phyloP scores from a whole-genome alignment of 371 early-diverging fungal species.

The Nematocida sp. region DNA sequence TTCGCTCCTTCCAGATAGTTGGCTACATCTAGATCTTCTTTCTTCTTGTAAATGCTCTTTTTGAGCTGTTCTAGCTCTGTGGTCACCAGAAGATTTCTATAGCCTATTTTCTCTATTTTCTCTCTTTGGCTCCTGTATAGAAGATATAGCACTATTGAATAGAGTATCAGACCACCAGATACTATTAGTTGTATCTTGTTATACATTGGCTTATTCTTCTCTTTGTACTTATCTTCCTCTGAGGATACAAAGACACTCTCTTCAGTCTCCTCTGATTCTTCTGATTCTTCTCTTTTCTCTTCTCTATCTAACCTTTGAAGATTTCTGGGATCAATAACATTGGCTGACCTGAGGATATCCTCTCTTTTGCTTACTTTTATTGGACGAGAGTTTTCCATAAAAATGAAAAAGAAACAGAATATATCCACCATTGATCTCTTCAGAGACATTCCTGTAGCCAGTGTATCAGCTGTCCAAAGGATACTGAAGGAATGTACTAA shows the following conservation, averaged over 20 bases:
- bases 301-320: too few species aligned
- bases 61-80: conserved; percentile 8
- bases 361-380: conserved; percentile 23
- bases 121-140: not conserved
- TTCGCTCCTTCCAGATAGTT: conserved; percentile 44
- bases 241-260: not conserved
- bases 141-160: not conserved
- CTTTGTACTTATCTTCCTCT: not conserved
- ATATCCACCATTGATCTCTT: conserved; percentile 22
- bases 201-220: not conserved
- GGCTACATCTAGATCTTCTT: conserved; percentile 39
- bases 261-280: not conserved
- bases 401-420: conserved; percentile 44
- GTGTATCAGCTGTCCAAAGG: not conserved
- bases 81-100: not conserved
- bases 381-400: conserved; percentile 48
- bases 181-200: not conserved
- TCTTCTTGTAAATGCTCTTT: conserved; percentile 10
- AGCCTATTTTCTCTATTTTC: not conserved
- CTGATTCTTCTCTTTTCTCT: not conserved
- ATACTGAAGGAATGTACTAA: not conserved
- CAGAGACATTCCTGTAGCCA: not conserved
- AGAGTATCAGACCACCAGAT: not conserved
- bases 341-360: conserved; percentile 14
- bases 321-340: too few species aligned